Conservation (phyloP, 2,329 filamentous ascomycete genomes). For the Trichophyton rubrum region DNA sequence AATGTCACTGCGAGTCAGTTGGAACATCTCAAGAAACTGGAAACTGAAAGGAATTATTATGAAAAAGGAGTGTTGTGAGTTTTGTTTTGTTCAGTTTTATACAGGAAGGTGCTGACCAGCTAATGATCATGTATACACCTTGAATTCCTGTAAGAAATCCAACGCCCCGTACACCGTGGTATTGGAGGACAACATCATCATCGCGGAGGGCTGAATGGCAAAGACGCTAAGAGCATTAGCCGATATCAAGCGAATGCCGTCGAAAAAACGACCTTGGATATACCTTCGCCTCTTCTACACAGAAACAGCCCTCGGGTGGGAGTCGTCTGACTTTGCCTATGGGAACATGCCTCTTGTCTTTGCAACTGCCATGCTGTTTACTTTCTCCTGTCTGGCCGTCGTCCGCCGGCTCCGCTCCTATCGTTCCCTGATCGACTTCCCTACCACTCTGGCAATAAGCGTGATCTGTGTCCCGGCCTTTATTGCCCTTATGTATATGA, state of each 20-base stretch:
- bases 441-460: slow-evolving; percentile 14
- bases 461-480: slow-evolving; percentile 17
- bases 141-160: slow-evolving; percentile 20
- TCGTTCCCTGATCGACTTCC: slow-evolving; percentile 11
- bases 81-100: background rate
- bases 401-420: slow-evolving; percentile 11
- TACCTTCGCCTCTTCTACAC: slow-evolving; percentile 26
- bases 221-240: slow-evolving; percentile 19
- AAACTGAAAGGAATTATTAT: slow-evolving; percentile 19
- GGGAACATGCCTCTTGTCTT: slow-evolving; percentile 18
- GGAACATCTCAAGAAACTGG: slow-evolving; percentile 16
- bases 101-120: background rate
- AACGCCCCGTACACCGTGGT: slow-evolving; percentile 24
- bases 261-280: slow-evolving; percentile 15
- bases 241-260: slow-evolving; percentile 7
- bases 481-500: slow-evolving; percentile 17
- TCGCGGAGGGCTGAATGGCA: slow-evolving; percentile 27
- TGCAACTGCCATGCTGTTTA: slow-evolving; percentile 8
- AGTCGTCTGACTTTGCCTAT: slow-evolving; percentile 16
- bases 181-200: slow-evolving; percentile 29
- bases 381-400: slow-evolving; percentile 6
- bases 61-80: slow-evolving; percentile 23
- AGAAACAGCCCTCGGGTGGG: slow-evolving; percentile 21
- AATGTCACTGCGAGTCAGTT: slow-evolving; percentile 15
- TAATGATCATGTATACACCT: slow-evolving; percentile 22